Evolutionary conservation across 257 asterid genomes (phyloP).

Genomic region (Nicotiana attenuata): DNA sequence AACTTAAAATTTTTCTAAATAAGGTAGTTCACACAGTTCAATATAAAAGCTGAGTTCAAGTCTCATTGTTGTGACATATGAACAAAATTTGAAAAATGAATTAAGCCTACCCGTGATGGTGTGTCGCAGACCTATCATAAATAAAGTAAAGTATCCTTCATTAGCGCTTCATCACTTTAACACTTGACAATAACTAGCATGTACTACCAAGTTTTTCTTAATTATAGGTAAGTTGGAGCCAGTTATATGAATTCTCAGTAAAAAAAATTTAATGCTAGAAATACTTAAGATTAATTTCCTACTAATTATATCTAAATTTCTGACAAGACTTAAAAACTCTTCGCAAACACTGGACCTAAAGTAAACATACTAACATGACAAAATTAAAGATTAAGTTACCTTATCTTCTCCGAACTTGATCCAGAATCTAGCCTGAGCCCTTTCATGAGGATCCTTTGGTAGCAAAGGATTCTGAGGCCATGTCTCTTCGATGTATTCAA

Average conservation of each 20-base stretch:
- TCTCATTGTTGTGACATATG: background rate
- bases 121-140: no score
- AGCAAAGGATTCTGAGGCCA: slow-evolving; percentile 25
- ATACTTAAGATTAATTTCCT: background rate
- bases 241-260: background rate
- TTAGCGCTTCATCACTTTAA: background rate
- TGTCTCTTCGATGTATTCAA: slow-evolving; percentile 32
- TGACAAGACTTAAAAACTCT: background rate
- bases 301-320: background rate
- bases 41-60: background rate
- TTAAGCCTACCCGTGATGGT: background rate
- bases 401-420: slow-evolving; percentile 15
- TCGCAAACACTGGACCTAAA: background rate
- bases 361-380: background rate
- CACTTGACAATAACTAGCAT: background rate
- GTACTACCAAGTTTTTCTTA: no score
- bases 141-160: no score
- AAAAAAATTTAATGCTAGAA: no score
- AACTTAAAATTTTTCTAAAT: background rate
- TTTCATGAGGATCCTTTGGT: slow-evolving; percentile 15
- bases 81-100: background rate
- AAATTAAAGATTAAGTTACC: slow-evolving; percentile 4
- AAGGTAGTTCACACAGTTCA: background rate
- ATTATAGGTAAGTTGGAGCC: background rate
- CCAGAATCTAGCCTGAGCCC: slow-evolving; percentile 30